Evolutionary conservation across 352 stramenopile species (phyloP).

Genomic region (Pythium oligandrum): DNA sequence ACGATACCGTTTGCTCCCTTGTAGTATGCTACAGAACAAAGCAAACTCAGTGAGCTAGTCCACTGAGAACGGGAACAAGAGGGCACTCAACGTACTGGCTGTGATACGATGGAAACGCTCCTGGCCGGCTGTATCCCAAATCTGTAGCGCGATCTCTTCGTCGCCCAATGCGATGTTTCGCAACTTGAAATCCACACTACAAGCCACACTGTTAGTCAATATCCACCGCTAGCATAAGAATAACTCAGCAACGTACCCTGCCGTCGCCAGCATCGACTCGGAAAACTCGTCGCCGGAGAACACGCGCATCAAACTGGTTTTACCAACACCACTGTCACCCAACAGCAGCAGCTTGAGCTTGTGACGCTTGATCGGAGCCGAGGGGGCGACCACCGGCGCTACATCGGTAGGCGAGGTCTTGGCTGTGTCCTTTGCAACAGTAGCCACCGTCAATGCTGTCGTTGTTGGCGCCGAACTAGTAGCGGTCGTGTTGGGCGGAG

Average conservation of each 20-base stretch:
- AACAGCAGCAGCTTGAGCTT: slow-evolving; percentile 90
- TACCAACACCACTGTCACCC: slow-evolving; percentile 89
- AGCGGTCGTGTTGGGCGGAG: neutral
- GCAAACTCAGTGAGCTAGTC: neutral
- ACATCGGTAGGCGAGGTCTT: no score
- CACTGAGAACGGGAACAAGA: neutral
- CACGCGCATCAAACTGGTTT: slow-evolving; percentile 91
- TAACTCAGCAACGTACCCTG: slow-evolving; percentile 57
- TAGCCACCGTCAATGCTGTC: no score
- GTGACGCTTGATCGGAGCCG: slow-evolving; percentile 60
- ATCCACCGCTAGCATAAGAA: neutral
- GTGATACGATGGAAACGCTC: slow-evolving; percentile 94
- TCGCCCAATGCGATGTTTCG: slow-evolving; percentile 81
- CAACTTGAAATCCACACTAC: slow-evolving; percentile 91
- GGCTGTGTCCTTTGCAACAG: no score
- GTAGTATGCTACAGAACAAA: slow-evolving; percentile 83
- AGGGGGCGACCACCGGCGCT: no score
- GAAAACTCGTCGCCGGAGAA: slow-evolving; percentile 91
- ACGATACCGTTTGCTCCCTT: slow-evolving; percentile 92
- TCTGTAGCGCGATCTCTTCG: slow-evolving; percentile 88
- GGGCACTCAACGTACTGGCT: slow-evolving; percentile 52
- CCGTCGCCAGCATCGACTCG: slow-evolving; percentile 86
- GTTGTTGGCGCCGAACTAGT: no score
- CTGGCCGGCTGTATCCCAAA: slow-evolving; percentile 94
- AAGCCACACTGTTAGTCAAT: slow-evolving; percentile 1